Conservation (phyloP, 768 basidiomycete species). For the Guyanaporus albipodus region DNA sequence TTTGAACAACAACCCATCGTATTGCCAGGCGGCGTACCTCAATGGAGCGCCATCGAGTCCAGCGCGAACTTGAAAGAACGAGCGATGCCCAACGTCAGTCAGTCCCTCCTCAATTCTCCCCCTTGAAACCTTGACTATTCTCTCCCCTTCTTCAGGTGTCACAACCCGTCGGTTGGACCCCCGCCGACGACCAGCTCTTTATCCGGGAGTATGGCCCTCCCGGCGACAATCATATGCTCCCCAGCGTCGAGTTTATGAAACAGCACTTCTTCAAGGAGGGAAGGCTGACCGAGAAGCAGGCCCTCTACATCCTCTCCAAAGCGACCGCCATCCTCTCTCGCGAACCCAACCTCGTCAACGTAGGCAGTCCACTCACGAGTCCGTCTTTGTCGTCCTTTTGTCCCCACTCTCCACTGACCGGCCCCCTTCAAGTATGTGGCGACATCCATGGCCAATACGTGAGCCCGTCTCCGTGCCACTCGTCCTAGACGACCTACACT, state of each 20-base stretch:
- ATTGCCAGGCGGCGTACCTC: slow-evolving; percentile 21
- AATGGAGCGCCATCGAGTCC: slow-evolving; percentile 18
- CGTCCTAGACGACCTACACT: too few species aligned
- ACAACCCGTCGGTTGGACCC: slow-evolving; percentile 57
- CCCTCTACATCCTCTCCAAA: slow-evolving; percentile 72
- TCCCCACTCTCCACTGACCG: slow-evolving; percentile 5
- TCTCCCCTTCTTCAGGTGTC: slow-evolving; percentile 50
- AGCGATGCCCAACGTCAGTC: slow-evolving; percentile 32
- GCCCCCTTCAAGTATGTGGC: slow-evolving; percentile 68
- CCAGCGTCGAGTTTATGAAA: slow-evolving; percentile 78
- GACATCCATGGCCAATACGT: slow-evolving; percentile 99
- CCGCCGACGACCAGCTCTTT: slow-evolving; percentile 75
- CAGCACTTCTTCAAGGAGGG: slow-evolving; percentile 90
- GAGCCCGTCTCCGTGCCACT: too few species aligned
- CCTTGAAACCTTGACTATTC: slow-evolving; percentile 6
- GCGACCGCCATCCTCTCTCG: slow-evolving; percentile 60
- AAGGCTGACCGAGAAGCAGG: slow-evolving; percentile 76
- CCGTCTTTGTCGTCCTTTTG: slow-evolving; percentile 30
- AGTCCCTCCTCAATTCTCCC: slow-evolving; percentile 24
- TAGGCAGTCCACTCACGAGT: slow-evolving; percentile 91
- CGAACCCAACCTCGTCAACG: slow-evolving; percentile 84
- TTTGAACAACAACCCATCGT: slow-evolving; percentile 25
- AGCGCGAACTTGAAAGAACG: slow-evolving; percentile 29
- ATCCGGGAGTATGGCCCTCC: slow-evolving; percentile 40
- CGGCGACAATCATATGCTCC: slow-evolving; percentile 42